phyloP scores from a whole-genome alignment of 225 moss, liverwort and hornwort genomes.

The Bryum argenteum region DNA sequence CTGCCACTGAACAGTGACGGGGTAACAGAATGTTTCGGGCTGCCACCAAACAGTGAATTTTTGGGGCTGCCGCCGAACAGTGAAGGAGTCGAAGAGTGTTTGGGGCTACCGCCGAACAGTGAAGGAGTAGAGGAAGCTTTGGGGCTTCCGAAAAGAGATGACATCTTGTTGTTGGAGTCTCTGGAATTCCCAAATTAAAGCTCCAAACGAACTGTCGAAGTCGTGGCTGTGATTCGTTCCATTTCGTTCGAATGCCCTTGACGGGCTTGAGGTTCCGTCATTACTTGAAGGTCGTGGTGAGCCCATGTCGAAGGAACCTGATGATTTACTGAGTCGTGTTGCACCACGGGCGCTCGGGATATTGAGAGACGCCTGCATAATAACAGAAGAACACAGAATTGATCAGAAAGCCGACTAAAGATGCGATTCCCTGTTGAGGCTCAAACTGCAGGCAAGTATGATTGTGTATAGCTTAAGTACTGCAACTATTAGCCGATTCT shows the following conservation, averaged over 20 bases:
- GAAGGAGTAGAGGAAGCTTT: slow-evolving; percentile 30
- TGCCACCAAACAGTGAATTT: too few relatives aligned
- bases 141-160: slow-evolving; percentile 68
- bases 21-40: slow-evolving; percentile 38
- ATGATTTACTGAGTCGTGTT: slow-evolving; percentile 48
- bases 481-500: too few relatives aligned
- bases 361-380: slow-evolving; percentile 50
- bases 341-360: slow-evolving; percentile 33
- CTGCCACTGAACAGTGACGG: slow-evolving; percentile 74
- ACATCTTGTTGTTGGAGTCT: slow-evolving; percentile 81
- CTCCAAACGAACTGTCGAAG: slow-evolving; percentile 77
- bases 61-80: slow-evolving; percentile 54
- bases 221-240: slow-evolving; percentile 70
- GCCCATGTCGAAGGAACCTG: slow-evolving; percentile 69
- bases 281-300: slow-evolving; percentile 61
- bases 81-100: slow-evolving; percentile 24
- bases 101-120: slow-evolving; percentile 62
- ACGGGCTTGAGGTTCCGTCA: slow-evolving; percentile 67
- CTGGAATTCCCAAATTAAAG: slow-evolving; percentile 72
- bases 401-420: too few relatives aligned
- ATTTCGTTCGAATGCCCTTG: slow-evolving; percentile 51
- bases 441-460: too few relatives aligned
- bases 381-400: too few relatives aligned
- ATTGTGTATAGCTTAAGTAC: too few relatives aligned
- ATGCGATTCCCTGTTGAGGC: too few relatives aligned